Percentiles rank a stretch among this genome's conserved stretches.
Evolutionary conservation across 805 yeast genomes (phyloP).

Genomic region (Cyberlindnera euphorbiae): DNA sequence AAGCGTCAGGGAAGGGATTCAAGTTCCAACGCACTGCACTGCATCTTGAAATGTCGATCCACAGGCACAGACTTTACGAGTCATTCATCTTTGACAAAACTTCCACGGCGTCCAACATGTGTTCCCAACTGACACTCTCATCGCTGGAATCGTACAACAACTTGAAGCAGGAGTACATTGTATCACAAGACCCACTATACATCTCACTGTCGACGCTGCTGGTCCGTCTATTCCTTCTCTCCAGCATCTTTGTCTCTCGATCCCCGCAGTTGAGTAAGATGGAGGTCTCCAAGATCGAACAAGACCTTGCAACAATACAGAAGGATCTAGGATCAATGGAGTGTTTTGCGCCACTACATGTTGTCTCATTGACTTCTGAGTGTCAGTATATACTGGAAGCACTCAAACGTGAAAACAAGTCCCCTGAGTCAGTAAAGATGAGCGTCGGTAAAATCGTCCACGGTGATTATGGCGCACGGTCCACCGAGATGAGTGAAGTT

Average conservation of each 20-base stretch:
- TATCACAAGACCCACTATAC: conserved; percentile 15
- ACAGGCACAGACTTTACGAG: conserved; percentile 23
- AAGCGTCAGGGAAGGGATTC: conserved; percentile 4
- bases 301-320: not conserved
- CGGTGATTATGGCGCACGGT: too few species aligned
- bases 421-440: too few species aligned
- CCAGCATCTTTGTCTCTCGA: conserved; percentile 4
- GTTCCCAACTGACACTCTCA: conserved; percentile 1
- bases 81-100: conserved; percentile 6
- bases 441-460: too few species aligned
- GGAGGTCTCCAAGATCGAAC: not conserved
- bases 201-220: conserved; percentile 7
- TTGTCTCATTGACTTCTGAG: conserved; percentile 1
- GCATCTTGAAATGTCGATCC: conserved; percentile 6
- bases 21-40: conserved; percentile 8
- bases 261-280: conserved; percentile 1
- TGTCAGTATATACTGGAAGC: conserved; percentile 2
- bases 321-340: conserved; percentile 6
- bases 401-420: not conserved
- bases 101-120: conserved; percentile 7
- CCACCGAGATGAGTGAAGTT: not conserved
- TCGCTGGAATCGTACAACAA: conserved; percentile 7
- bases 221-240: conserved; percentile 6
- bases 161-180: conserved; percentile 10
- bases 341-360: conserved; percentile 8